Evolutionary conservation across 2,329 filamentous ascomycete species (phyloP), one percentile per base, ranked within the genome.

Genomic region (Alternaria consortialis): DNA sequence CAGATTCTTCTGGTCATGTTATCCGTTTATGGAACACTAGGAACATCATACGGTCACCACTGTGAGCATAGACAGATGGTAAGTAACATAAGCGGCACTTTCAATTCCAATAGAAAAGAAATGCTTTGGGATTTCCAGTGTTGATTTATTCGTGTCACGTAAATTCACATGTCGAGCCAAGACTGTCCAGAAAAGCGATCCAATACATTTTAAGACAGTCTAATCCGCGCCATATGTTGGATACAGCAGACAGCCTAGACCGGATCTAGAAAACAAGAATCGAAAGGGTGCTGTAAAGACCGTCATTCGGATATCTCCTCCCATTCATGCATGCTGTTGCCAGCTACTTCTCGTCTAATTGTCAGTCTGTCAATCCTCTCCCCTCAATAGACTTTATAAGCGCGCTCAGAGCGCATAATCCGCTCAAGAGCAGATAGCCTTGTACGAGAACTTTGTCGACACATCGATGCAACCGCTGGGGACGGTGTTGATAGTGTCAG

Each of bases 401-500:
- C 25, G 5, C 20, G 1, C 20, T 7, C 20, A 50, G 23, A n/a
- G 7, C 11, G 20, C 1, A 1, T 25, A n/a, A n/a, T 17, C 5
- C 4, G 46, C 42, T 39, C 12, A 56, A 29, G 42, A 37, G 44
- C 57, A 60, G 31, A 56, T 44, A 15, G 57, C 57, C 31, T 51
- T 12, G 37, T 39, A 60, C 5, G 57, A 60, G 17, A 56, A 46
- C 44, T 51, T 51, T 15, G 15, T 17, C 23, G 57, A 51, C 9
- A 60, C 57, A 36, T 60, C 25, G 17, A 56, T n/a, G 37, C 53
- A 60, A 25, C 17, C 57, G 44, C 57, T 60, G 9, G 57, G 57
- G 4, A 39, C 43, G 29, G 52, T 32, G 20, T 44, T 56, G 25
- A 60, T 56, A 25, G 11, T 13, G 15, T 60, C 37, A 13, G 39